A percentile compares a stretch with the other conserved stretches of the same genome.
phyloP scores from a whole-genome alignment of 2,329 filamentous ascomycete species.

The Rhytidhysteron rufulum region DNA sequence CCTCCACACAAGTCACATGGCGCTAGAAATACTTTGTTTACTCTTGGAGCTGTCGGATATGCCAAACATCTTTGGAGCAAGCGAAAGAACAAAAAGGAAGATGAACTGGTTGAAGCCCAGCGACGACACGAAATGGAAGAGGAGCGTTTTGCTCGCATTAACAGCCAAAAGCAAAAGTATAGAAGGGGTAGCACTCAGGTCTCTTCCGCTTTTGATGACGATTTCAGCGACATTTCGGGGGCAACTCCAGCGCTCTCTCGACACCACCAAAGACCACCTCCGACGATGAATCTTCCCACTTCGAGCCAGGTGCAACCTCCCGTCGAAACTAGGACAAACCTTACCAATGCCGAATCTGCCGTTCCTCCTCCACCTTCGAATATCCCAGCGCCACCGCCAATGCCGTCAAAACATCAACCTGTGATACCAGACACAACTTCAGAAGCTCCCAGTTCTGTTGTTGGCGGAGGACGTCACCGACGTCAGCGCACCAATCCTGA shows the following conservation, averaged over 20 bases:
- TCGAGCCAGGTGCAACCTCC: conserved; percentile 14
- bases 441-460: conserved; percentile 33
- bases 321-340: conserved; percentile 17
- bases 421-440: conserved; percentile 41
- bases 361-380: conserved; percentile 27
- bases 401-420: conserved; percentile 29
- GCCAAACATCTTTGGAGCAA: conserved; percentile 45
- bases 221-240: conserved; percentile 39
- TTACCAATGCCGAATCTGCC: conserved; percentile 17
- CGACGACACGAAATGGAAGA: conserved; percentile 50
- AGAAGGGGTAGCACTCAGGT: conserved; percentile 22
- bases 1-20: conserved; percentile 30
- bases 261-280: conserved; percentile 21
- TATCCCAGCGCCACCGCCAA: conserved; percentile 28
- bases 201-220: conserved; percentile 40
- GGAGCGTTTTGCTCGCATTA: conserved; percentile 49
- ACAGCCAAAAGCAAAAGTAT: conserved; percentile 57
- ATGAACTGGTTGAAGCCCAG: conserved; percentile 57
- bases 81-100: conserved; percentile 55
- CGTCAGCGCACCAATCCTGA: conserved; percentile 23
- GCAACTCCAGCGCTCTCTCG: conserved; percentile 44
- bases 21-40: conserved; percentile 47
- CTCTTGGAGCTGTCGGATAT: conserved; percentile 36
- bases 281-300: conserved; percentile 1
- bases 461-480: conserved; percentile 32